Percentiles rank a stretch among this genome's conserved stretches.
These are phyloP conservation scores for Skeletonema potamos DNA, from an alignment of 108 stramenopile genomes.

Conservation along the genomic window DNA sequence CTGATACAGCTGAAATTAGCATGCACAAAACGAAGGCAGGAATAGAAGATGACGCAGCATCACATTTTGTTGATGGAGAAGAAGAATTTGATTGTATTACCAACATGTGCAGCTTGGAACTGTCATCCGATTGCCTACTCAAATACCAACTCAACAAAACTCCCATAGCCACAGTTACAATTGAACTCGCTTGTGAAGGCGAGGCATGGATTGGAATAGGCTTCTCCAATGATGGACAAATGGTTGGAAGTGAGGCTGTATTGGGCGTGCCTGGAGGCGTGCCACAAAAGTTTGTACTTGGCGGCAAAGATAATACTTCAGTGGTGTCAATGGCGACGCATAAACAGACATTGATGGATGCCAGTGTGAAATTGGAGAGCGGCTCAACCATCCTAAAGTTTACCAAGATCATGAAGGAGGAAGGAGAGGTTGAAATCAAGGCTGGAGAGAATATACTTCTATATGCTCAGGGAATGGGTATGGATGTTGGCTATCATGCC, in stretches of 20 bases:
- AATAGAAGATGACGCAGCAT: not conserved
- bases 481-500: slow-evolving; percentile 37
- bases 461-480: slow-evolving; percentile 34
- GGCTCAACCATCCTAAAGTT: slow-evolving; percentile 47
- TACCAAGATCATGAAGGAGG: slow-evolving; percentile 19
- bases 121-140: not conserved
- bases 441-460: slow-evolving; percentile 35
- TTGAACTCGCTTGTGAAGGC: not conserved
- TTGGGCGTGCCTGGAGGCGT: slow-evolving; percentile 20
- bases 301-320: slow-evolving; percentile 2
- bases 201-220: slow-evolving; percentile 34
- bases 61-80: not conserved
- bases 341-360: slow-evolving; percentile 54
- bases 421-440: slow-evolving; percentile 15
- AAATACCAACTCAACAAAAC: not conserved
- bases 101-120: not conserved
- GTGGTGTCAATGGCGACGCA: slow-evolving; percentile 23
- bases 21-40: not conserved
- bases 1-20: not conserved
- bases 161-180: not conserved
- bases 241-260: slow-evolving; percentile 25
- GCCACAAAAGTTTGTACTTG: slow-evolving; percentile 46
- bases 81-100: not conserved
- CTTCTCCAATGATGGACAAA: slow-evolving; percentile 12
- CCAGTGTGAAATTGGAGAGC: slow-evolving; percentile 10